Evolutionary conservation across 2,329 filamentous ascomycete species (phyloP).

Genomic region (Geosmithia flava): DNA sequence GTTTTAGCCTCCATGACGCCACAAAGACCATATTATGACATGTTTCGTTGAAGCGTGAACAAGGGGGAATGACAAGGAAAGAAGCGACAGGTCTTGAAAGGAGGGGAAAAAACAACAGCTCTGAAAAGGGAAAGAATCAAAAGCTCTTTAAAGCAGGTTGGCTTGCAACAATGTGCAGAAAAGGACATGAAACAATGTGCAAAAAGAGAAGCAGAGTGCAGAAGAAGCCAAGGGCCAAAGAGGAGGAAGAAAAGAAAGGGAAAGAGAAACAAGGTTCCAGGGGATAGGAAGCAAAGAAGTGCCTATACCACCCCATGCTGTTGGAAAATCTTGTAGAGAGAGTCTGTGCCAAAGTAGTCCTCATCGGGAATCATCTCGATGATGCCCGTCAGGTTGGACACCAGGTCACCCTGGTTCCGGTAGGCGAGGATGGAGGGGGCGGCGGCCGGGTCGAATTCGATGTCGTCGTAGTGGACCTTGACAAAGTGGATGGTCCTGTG

Average conservation of each 20-base stretch:
- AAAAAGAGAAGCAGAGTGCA: not conserved
- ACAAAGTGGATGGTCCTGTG: constrained; percentile 71
- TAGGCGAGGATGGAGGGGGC: constrained; percentile 87
- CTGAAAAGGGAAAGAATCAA: no score
- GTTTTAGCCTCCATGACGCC: not conserved
- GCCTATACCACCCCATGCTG: constrained; percentile 38
- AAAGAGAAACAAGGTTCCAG: not conserved
- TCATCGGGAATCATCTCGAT: constrained; percentile 73
- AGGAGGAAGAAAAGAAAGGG: not conserved
- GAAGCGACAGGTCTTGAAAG: no score
- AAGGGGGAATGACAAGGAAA: no score
- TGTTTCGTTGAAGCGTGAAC: not conserved
- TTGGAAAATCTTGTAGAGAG: constrained; percentile 38
- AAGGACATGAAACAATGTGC: no score
- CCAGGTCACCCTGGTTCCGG: constrained; percentile 73
- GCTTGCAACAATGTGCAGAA: no score
- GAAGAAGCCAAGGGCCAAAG: not conserved
- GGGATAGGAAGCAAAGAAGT: no score
- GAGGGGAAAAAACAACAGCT: no score
- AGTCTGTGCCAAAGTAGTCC: constrained; percentile 41
- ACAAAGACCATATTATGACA: not conserved
- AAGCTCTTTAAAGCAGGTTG: no score
- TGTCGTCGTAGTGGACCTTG: constrained; percentile 82
- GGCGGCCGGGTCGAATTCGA: constrained; percentile 83
- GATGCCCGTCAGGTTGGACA: constrained; percentile 79